Evolutionary conservation across 345 rosid genomes (phyloP).

Genomic region (Aegle marmelos): DNA sequence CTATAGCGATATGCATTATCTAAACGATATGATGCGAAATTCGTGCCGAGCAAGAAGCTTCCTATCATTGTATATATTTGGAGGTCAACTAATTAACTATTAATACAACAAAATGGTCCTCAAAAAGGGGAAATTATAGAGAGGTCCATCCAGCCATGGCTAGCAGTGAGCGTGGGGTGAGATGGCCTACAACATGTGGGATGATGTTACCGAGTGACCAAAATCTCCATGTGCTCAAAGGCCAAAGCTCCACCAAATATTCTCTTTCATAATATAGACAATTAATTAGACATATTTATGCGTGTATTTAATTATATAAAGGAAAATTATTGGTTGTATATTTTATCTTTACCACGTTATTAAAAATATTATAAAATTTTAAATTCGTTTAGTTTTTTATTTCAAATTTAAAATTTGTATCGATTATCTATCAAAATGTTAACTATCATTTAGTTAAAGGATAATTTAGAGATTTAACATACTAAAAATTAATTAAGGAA

Average conservation of each 20-base stretch:
- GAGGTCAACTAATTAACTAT: neutral
- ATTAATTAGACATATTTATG: no score
- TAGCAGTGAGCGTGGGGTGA: neutral
- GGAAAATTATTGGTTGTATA: no score
- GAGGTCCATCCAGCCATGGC: neutral
- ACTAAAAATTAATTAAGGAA: no score
- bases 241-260: neutral
- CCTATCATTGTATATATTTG: neutral
- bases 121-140: neutral
- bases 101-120: neutral
- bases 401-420: no score
- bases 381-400: no score
- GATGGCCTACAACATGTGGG: constrained; percentile 1
- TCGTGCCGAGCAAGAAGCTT: neutral
- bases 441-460: no score
- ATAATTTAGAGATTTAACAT: no score
- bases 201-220: neutral
- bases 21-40: neutral
- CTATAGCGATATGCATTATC: no score
- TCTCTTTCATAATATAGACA: neutral
- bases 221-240: neutral
- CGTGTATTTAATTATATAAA: neutral
- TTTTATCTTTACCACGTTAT: no score
- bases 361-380: no score
- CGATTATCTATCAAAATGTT: no score